Conservation (phyloP, 805 yeast species). For the Maudiozyma pseudohumilis region DNA sequence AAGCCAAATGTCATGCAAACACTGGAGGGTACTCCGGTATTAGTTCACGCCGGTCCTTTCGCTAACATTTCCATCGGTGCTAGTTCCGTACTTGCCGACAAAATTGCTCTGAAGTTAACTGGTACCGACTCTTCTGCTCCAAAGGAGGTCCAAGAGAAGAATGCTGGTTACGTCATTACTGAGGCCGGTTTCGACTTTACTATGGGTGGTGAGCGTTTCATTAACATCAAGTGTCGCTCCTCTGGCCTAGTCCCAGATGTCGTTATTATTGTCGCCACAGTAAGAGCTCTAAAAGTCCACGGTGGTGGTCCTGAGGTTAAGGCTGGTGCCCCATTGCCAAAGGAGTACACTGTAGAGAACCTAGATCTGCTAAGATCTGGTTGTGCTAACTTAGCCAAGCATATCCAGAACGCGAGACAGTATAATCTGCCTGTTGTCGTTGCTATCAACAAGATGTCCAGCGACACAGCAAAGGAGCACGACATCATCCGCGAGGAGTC, state of each 20-base stretch:
- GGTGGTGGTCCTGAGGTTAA: slow-evolving; percentile 87
- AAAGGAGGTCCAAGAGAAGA: slow-evolving; percentile 35
- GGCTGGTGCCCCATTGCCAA: slow-evolving; percentile 72
- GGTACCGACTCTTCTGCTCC: slow-evolving; percentile 47
- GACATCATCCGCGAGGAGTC: slow-evolving; percentile 59
- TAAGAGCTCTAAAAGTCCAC: slow-evolving; percentile 74
- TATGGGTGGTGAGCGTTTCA: slow-evolving; percentile 85
- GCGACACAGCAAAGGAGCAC: slow-evolving; percentile 62
- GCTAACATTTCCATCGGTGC: slow-evolving; percentile 86
- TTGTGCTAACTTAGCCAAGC: slow-evolving; percentile 67
- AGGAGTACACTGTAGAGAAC: slow-evolving; percentile 63
- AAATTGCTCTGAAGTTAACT: slow-evolving; percentile 68
- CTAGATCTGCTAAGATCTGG: slow-evolving; percentile 60
- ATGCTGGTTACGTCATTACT: slow-evolving; percentile 69
- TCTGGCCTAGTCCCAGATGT: slow-evolving; percentile 73
- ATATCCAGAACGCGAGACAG: slow-evolving; percentile 58
- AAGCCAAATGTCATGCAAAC: slow-evolving; percentile 85
- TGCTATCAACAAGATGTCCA: slow-evolving; percentile 70
- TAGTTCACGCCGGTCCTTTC: slow-evolving; percentile 83
- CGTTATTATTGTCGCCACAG: slow-evolving; percentile 74
- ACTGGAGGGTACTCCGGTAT: slow-evolving; percentile 78
- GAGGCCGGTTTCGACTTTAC: slow-evolving; percentile 88
- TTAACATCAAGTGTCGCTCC: slow-evolving; percentile 72
- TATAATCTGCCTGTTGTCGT: slow-evolving; percentile 75
- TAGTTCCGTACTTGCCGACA: slow-evolving; percentile 72